Evolutionary conservation across 352 stramenopile species (phyloP).

Genomic region (Phytophthora sp.): DNA sequence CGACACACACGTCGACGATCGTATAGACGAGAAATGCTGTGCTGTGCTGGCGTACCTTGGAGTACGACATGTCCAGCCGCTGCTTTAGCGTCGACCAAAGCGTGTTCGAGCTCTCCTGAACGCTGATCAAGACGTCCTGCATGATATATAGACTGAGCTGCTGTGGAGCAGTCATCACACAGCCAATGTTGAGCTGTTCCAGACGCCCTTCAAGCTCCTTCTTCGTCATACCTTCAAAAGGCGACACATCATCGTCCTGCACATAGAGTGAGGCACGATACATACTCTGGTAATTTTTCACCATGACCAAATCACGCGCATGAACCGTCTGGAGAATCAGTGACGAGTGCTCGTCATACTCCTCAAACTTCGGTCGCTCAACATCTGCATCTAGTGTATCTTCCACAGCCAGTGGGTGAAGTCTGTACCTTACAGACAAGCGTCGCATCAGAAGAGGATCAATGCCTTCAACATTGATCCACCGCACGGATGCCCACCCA

Average conservation of each 20-base stretch:
- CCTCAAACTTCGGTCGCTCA: slow-evolving; percentile 85
- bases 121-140: slow-evolving; percentile 75
- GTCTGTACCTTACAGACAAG: slow-evolving; percentile 83
- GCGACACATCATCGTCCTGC: slow-evolving; percentile 50
- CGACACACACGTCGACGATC: slow-evolving; percentile 83
- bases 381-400: slow-evolving; percentile 80
- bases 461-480: slow-evolving; percentile 79
- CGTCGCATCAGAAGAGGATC: slow-evolving; percentile 70
- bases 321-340: slow-evolving; percentile 76
- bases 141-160: slow-evolving; percentile 82
- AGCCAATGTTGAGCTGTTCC: slow-evolving; percentile 57
- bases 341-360: slow-evolving; percentile 86
- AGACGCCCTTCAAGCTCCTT: slow-evolving; percentile 66
- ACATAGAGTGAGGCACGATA: slow-evolving; percentile 73
- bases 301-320: slow-evolving; percentile 51
- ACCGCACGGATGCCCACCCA: slow-evolving; percentile 74
- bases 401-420: slow-evolving; percentile 87
- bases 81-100: slow-evolving; percentile 66
- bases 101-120: slow-evolving; percentile 58
- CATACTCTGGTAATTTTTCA: slow-evolving; percentile 77
- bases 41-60: slow-evolving; percentile 80
- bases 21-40: slow-evolving; percentile 76
- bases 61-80: slow-evolving; percentile 79
- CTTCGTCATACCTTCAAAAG: slow-evolving; percentile 71
- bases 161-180: slow-evolving; percentile 76